Evolutionary conservation across 140 eudicot genomes (phyloP), one percentile per base, ranked within the genome.

Genomic region (Erigeron philadelphicus): DNA sequence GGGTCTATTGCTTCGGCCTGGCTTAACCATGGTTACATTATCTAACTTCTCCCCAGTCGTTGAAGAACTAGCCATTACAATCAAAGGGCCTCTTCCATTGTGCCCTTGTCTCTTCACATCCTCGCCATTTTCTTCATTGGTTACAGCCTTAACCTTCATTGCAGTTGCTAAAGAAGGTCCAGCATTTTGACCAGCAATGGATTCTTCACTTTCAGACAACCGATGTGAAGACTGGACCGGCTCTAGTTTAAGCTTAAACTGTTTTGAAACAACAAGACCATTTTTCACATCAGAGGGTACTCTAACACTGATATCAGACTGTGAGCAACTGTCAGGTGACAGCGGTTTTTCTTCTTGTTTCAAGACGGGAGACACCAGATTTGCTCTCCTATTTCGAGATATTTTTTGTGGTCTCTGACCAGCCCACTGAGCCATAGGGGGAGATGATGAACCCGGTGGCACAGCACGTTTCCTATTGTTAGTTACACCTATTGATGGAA

Each of bases 401-500:
- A 85, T 88, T 59, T 90, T 90, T 61, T 88, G 96, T 5, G 96
- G 96, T 73, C 97, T 83, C 82, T 88, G 96, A 68, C 97, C 96
- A 68, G 63, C 96, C 97, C 97, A 90, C 63, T 90, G 96, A 54
- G 97, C 81, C 78, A 88, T 81, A 5, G 88, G 84, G 3, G 95
- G 97, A 57, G 97, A 85, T 9, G 97, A 81, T 49, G 96, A 76
- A 40, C 88, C 95, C 9, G 86, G 53, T 35, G 96, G 75, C 66
- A 82, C 64, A 9, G 89, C 67, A n/a, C 89, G 95, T 74, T 88
- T 90, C 40, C 88, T 88, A 74, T 76, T 84, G 71, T 60, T 75
- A 48, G 76, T 69, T 68, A 85, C 97, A 73, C 74, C 71, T 9
- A 66, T 47, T 59, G 89, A 60, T 12, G 85, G 72, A 48, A 63